Evolutionary conservation across 2,329 filamentous ascomycete species (phyloP), one percentile per base, ranked within the genome.

Genomic region (Lecanicillium sp.): DNA sequence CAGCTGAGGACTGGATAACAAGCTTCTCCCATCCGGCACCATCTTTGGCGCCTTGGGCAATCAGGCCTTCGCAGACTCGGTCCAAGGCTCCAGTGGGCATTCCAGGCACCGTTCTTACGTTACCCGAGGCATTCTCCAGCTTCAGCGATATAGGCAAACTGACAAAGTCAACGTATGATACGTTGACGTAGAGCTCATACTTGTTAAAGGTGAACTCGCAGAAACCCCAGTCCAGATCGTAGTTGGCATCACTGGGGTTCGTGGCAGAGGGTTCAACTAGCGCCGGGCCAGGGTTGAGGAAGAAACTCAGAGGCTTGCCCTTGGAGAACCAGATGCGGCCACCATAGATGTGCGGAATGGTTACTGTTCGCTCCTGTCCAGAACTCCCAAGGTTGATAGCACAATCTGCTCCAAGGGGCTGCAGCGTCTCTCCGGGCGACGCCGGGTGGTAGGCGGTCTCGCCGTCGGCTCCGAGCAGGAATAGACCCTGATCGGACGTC

Each of bases 141-240:
- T 59, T 54, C 45, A 81, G 66, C 1, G 73, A 70, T 37, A 83
- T 70, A n/a, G 81, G 79, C 48, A 82, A 55, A 48, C 65, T 65
- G 44, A 87, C 73, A 58, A 89, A 89, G 63, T 89, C 84, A 38
- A 89, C 85, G 54, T 83, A 81, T 45, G 70, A 77, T 49, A 89
- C 79, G 49, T 84, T 84, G 48, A 74, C 77, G 52, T 75, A 85
- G 5, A 84, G 59, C 56, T 83, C 68, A 22, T 55, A 51, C 27
- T 58, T 49, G 56, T 83, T 83, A 59, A 72, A 82, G 13, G 79
- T 82, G 49, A 83, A 79, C 58, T 85, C 81, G 61, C 71, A 77
- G 53, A 85, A 85, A 19, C 69, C 72, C 80, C 80, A 85, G 42
- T 67, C 60, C 33, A 72, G 60, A 27, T 71, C 62, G 52, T 78